A percentile compares a stretch with the other conserved stretches of the same genome.
These are phyloP conservation scores for Pugionium dolabratum DNA, from an alignment of 345 rosid genomes.

Conservation along the genomic window DNA sequence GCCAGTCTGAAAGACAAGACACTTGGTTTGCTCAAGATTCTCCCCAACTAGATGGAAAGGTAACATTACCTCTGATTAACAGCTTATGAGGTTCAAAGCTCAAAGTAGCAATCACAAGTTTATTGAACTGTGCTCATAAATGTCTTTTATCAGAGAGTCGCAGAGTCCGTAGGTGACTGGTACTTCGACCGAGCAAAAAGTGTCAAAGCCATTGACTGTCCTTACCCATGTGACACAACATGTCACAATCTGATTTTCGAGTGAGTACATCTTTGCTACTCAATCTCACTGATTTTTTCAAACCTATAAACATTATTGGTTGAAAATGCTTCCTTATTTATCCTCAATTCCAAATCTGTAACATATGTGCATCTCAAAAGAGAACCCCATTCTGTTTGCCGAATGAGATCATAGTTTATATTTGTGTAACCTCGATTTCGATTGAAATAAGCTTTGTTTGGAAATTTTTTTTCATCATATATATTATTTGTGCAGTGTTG, in stretches of 20 bases:
- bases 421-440: neutral
- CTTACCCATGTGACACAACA: slow-evolving; percentile 76
- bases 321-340: neutral
- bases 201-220: slow-evolving; percentile 65
- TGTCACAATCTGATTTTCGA: slow-evolving; percentile 81
- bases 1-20: slow-evolving; percentile 87
- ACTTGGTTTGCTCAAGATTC: slow-evolving; percentile 84
- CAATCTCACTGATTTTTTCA: slow-evolving; percentile 21
- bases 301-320: neutral
- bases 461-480: slow-evolving; percentile 23
- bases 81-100: neutral
- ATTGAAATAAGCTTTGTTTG: slow-evolving; percentile 12
- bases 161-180: slow-evolving; percentile 93
- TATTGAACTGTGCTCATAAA: slow-evolving; percentile 11
- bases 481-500: slow-evolving; percentile 34
- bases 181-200: slow-evolving; percentile 54
- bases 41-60: slow-evolving; percentile 65
- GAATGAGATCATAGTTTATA: slow-evolving; percentile 14
- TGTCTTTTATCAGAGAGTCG: slow-evolving; percentile 56
- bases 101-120: slow-evolving; percentile 11
- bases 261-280: slow-evolving; percentile 45
- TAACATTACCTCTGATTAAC: slow-evolving; percentile 17
- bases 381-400: neutral
- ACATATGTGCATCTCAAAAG: slow-evolving; percentile 17
- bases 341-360: slow-evolving; percentile 16